These are phyloP conservation scores for Pyrenophora tritici-repentis DNA, from an alignment of 2,329 filamentous ascomycete species.

Conservation along the genomic window DNA sequence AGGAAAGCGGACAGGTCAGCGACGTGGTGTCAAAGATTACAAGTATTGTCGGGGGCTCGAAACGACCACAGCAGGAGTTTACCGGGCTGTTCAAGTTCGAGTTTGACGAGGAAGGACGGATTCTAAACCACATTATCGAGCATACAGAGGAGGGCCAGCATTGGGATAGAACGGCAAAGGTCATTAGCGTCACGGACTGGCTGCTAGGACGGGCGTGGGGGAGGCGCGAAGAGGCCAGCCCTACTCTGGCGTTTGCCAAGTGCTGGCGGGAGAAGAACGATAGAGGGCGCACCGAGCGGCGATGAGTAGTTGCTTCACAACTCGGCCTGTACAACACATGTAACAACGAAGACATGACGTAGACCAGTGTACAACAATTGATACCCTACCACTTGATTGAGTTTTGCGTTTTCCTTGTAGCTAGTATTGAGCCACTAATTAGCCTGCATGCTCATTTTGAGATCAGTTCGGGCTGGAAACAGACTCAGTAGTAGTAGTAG, in stretches of 20 bases:
- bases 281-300: conserved; percentile 1
- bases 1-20: conserved; percentile 50
- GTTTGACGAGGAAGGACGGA: conserved; percentile 84
- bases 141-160: conserved; percentile 82
- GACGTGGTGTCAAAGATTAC: conserved; percentile 61
- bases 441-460: too few relatives aligned
- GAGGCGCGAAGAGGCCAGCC: conserved; percentile 49
- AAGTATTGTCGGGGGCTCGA: conserved; percentile 60
- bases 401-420: not conserved
- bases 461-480: too few relatives aligned
- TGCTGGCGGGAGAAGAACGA: conserved; percentile 20
- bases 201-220: conserved; percentile 77
- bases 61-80: conserved; percentile 67
- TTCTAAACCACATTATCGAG: conserved; percentile 90
- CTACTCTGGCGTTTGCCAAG: conserved; percentile 50
- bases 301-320: conserved; percentile 7
- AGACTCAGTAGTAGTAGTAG: too few relatives aligned
- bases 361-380: conserved; percentile 1
- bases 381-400: too few relatives aligned
- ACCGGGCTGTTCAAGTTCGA: conserved; percentile 93
- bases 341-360: conserved; percentile 22
- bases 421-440: too few relatives aligned
- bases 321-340: conserved; percentile 33
- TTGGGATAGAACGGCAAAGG: conserved; percentile 82
- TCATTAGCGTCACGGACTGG: conserved; percentile 95